Evolutionary conservation across 2,329 filamentous ascomycete species (phyloP), one percentile per base, ranked within the genome.

Genomic region (Plenodomus tracheiphilus): DNA sequence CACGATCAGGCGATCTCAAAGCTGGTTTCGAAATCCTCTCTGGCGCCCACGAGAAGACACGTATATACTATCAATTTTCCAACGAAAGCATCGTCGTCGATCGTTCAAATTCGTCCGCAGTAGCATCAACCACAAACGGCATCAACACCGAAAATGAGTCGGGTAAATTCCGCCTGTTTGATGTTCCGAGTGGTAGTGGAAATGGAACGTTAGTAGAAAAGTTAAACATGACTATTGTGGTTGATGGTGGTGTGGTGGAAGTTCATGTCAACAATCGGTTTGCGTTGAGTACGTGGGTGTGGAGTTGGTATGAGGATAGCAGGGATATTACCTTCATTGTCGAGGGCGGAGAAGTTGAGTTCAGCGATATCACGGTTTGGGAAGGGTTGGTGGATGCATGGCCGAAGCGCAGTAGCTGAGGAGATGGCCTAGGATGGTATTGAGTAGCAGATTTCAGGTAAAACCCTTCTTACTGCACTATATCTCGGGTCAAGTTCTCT

Each of bases 11-110:
- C 1, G 56, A 69, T 17, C 54, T 75, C 3, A 72, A 70, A 50
- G 74, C 72, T 16, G 75, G 75, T 13, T 73, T 77, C 49, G 67
- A 71, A 40, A 74, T 77, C 36, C 56, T 77, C 2, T 67, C 71
- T 1, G 75, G 74, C 4, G 58, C 71, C 2, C 55, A 71, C 19
- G 75, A 77, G 55, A 68, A 65, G 10, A 77, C 75, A 4, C 69
- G 63, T 10, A 71, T 77, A 34, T 76, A 75, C 58, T 77, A 77
- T 55, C 74, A 77, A 41, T 75, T 77, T 56, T 73, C 70, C 2
- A 76, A 77, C 54, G 75, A 77, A 54, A 72, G 69, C 17, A 50
- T 77, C 36, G 62, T 75, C 28, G 61, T 77, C 17, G 75, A 77
- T 43, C 71, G 74, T 4, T 69, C 63, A 25, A 74, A 74, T 32